Evolutionary conservation across 768 basidiomycete species (phyloP).

Genomic region (Clathrus columnatus): DNA sequence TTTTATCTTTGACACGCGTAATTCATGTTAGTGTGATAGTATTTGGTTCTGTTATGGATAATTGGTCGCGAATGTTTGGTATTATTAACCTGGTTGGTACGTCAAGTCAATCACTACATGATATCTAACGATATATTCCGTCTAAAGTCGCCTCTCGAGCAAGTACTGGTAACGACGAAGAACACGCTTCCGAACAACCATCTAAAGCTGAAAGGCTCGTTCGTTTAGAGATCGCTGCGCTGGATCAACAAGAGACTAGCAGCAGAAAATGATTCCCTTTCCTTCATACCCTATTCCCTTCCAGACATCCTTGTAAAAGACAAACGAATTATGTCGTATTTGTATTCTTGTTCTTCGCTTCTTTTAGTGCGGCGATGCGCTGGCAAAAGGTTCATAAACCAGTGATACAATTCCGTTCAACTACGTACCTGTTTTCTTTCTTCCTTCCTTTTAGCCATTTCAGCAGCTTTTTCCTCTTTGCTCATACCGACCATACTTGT

Average conservation of each 20-base stretch:
- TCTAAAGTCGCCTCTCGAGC: conserved; percentile 5
- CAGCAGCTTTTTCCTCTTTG: conserved; percentile 91
- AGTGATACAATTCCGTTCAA: conserved; percentile 1
- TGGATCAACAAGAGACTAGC: conserved; percentile 5
- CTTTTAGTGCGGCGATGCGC: conserved; percentile 75
- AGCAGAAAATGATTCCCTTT: conserved; percentile 1
- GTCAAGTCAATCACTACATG: conserved; percentile 19
- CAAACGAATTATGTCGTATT: conserved; percentile 17
- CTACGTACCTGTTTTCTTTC: conserved; percentile 74
- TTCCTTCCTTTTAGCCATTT: conserved; percentile 86
- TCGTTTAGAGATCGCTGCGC: conserved; percentile 4
- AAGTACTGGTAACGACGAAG: background rate
- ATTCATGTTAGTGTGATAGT: conserved; percentile 1
- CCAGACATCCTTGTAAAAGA: background rate
- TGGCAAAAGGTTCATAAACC: conserved; percentile 19
- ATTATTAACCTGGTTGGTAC: conserved; percentile 61
- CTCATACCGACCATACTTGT: conserved; percentile 42
- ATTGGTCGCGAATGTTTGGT: conserved; percentile 59
- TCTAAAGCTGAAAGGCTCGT: conserved; percentile 8
- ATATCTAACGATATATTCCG: background rate
- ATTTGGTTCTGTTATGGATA: conserved; percentile 7
- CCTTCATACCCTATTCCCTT: background rate
- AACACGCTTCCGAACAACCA: background rate
- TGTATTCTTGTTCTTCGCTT: conserved; percentile 54
- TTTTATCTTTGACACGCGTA: background rate